Evolutionary conservation across 768 basidiomycete species (phyloP), one percentile per base, ranked within the genome.

Genomic region (Chalciporus piperatus): DNA sequence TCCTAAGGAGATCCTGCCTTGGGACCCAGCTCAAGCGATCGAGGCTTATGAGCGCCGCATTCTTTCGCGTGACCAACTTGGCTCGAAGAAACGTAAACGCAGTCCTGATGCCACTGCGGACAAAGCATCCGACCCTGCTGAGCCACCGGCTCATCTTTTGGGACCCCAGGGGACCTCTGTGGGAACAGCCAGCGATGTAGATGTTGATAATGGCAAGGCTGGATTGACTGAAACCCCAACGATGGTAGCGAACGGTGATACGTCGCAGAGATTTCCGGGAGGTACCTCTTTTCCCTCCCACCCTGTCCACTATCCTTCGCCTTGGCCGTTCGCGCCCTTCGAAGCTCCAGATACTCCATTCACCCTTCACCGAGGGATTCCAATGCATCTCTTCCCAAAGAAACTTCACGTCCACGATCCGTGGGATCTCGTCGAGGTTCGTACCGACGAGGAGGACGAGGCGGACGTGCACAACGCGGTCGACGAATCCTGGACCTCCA

Each of bases 331-430:
- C 8, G 52, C 61, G 1, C 76, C 77, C 0, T 77, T 76, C 19
- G 62, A 60, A 40, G 45, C 54, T 16, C 61, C 69, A 16, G 51
- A 60, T 12, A 51, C 62, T 12, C 39, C 61, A 0, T 56, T 59
- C 11, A 33, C 39, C 19, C 66, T 74, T 14, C 65, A 68, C 47
- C 56, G 67, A 12, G 48, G 59, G 8, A 56, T 75, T 52, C 68
- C 72, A 0, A 59, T 66, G 6, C 62, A 71, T 27, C 63, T 70
- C 19, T 66, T 75, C 20, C 77, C 76, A 0, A 60, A 73, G 60
- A 73, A 62, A 46, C 67, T 76, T n/a, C 47, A 71, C 19, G 72
- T 77, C 0, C 76, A 78, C 45, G 76, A 77, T 51, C 76, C 76
- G 1, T 73, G 65, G 61, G 59, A 67, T 33, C 56, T 72, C 16